Conservation (phyloP, 345 rosid species). For the Murraya paniculata region DNA sequence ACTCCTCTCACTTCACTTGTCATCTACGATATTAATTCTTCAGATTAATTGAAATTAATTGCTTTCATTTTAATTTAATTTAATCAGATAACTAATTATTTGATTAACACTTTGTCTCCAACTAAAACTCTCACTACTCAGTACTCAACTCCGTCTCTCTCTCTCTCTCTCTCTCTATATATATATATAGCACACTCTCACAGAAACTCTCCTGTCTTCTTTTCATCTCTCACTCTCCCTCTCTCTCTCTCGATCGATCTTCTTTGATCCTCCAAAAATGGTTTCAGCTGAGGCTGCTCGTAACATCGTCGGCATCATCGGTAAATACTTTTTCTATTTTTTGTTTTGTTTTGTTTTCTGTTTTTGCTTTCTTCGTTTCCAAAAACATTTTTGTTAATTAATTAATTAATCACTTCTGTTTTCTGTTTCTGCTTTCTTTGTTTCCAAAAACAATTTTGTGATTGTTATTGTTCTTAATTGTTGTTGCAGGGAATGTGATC, state of each 20-base stretch:
- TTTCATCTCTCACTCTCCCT: no score
- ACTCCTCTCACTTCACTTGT: not conserved
- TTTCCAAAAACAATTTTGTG: not conserved
- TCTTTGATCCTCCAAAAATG: not conserved
- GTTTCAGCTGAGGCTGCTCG: constrained; percentile 12
- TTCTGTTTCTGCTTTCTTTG: not conserved
- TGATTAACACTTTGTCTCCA: not conserved
- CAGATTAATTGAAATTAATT: not conserved
- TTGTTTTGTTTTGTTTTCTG: not conserved
- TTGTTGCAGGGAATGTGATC: constrained; percentile 38
- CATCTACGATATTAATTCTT: not conserved
- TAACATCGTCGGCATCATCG: constrained; percentile 6
- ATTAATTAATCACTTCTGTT: not conserved
- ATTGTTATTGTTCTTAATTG: no score
- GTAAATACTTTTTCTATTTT: not conserved
- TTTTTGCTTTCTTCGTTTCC: not conserved
- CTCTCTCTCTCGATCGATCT: not conserved
- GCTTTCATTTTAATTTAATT: not conserved
- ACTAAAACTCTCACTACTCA: not conserved
- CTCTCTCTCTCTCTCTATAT: not conserved
- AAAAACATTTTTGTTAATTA: not conserved
- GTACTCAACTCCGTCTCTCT: not conserved
- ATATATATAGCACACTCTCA: no score
- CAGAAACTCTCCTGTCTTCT: not conserved
- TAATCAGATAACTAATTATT: not conserved